Conservation (phyloP, 441 rosid genomes). For the Aquilaria agallochum region DNA sequence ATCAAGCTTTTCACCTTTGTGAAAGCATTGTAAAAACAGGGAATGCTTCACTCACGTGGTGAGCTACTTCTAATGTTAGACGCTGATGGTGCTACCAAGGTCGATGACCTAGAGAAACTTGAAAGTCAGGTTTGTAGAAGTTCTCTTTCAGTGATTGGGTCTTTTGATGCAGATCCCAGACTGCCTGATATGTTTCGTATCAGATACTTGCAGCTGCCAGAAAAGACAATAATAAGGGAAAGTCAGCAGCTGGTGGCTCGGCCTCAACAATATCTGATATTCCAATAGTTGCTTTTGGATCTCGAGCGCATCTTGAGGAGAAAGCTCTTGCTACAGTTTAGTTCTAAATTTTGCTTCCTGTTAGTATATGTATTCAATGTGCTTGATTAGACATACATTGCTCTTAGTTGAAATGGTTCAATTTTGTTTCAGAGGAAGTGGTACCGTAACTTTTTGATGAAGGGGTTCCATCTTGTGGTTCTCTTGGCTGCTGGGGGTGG, state of each 20-base stretch:
- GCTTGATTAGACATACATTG: constrained; percentile 1
- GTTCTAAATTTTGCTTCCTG: constrained; percentile 19
- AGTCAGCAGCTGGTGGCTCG: constrained; percentile 34
- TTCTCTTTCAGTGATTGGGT: constrained; percentile 3
- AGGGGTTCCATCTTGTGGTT: constrained; percentile 94
- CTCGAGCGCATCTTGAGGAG: constrained; percentile 97
- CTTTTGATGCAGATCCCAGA: constrained; percentile 2
- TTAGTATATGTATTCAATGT: not conserved
- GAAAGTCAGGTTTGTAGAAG: constrained; percentile 69
- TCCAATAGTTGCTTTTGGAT: constrained; percentile 80
- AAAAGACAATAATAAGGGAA: constrained; percentile 40
- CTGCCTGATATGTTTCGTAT: constrained; percentile 35
- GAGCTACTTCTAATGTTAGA: constrained; percentile 93
- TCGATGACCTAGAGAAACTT: constrained; percentile 87
- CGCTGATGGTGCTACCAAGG: constrained; percentile 98
- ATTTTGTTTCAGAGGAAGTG: constrained; percentile 75
- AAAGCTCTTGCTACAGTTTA: constrained; percentile 87
- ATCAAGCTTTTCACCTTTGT: constrained; percentile 55
- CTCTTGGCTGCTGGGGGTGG: constrained; percentile 84
- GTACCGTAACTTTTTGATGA: constrained; percentile 93
- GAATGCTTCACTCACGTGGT: constrained; percentile 98
- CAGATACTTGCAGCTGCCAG: constrained; percentile 78
- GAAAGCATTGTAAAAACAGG: constrained; percentile 93
- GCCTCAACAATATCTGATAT: constrained; percentile 55
- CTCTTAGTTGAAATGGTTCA: constrained; percentile 17